Percentiles rank a stretch among this genome's conserved stretches.
These are phyloP conservation scores for Brasilioporus rufonigricans DNA, from an alignment of 768 basidiomycete genomes.

Conservation along the genomic window DNA sequence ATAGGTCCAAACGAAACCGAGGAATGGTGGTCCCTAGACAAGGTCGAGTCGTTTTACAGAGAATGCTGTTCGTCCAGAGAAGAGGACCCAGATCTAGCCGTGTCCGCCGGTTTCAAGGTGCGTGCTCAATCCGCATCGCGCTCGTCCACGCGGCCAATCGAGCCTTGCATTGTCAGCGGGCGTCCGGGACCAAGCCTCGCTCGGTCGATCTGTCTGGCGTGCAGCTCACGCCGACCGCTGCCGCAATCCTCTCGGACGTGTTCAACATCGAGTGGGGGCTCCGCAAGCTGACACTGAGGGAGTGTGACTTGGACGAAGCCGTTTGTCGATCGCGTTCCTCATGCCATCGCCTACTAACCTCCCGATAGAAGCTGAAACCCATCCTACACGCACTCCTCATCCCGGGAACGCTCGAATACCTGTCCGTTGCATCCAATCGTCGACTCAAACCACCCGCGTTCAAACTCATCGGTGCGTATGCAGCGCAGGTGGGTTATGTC, in stretches of 20 bases:
- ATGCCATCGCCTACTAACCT: background rate
- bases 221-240: slow-evolving; percentile 64
- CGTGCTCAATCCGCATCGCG: too few relatives aligned
- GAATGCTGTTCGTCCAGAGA: slow-evolving; percentile 82
- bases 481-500: slow-evolving; percentile 53
- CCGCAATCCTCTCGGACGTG: slow-evolving; percentile 85
- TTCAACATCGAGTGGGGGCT: slow-evolving; percentile 93
- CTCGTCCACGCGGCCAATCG: too few relatives aligned
- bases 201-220: slow-evolving; percentile 79
- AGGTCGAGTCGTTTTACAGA: slow-evolving; percentile 82
- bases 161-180: slow-evolving; percentile 49
- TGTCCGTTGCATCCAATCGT: slow-evolving; percentile 86
- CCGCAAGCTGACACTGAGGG: slow-evolving; percentile 77
- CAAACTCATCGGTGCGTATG: slow-evolving; percentile 75
- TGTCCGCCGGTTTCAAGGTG: slow-evolving; percentile 85
- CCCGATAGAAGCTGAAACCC: slow-evolving; percentile 71
- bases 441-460: slow-evolving; percentile 76
- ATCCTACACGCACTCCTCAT: slow-evolving; percentile 89
- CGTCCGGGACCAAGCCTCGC: slow-evolving; percentile 56
- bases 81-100: slow-evolving; percentile 63
- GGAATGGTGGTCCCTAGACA: slow-evolving; percentile 83
- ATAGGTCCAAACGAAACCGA: slow-evolving; percentile 36
- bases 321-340: slow-evolving; percentile 38
- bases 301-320: slow-evolving; percentile 83
- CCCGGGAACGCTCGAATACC: slow-evolving; percentile 71